phyloP scores from a whole-genome alignment of 2,329 filamentous ascomycete genomes.

The Aspergillus viridinutans region DNA sequence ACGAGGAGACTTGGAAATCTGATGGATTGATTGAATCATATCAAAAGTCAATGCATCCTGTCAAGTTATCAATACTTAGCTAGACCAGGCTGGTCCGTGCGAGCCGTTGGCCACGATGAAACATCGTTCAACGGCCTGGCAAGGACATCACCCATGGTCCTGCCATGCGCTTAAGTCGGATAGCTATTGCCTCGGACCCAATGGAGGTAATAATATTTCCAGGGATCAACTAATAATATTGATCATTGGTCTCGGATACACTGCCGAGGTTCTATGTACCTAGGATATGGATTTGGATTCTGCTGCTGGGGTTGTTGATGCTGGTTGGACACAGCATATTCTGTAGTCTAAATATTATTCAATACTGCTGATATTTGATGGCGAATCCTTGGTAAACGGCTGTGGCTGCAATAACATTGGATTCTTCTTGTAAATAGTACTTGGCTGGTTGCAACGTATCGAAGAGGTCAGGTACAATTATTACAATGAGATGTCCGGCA shows the following conservation, averaged over 20 bases:
- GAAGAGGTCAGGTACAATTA: not conserved
- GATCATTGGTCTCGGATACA: not conserved
- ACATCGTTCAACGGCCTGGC: conserved; percentile 8
- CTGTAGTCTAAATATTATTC: no score
- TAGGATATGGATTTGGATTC: no score
- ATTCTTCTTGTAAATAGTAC: not conserved
- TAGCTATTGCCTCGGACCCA: not conserved
- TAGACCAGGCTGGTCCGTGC: conserved; percentile 13
- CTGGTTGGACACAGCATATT: not conserved
- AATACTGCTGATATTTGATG: not conserved
- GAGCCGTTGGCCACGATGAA: conserved; percentile 15
- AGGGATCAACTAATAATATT: not conserved
- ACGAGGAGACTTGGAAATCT: not conserved
- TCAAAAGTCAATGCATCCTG: no score
- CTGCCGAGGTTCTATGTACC: not conserved
- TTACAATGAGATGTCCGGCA: not conserved
- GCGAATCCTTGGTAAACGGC: not conserved
- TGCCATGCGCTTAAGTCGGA: not conserved
- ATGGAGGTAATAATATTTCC: not conserved
- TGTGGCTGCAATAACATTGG: not conserved
- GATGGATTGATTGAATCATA: not conserved
- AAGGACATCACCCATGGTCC: conserved; percentile 4
- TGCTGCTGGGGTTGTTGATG: not conserved
- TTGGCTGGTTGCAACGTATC: not conserved
- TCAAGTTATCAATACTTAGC: not conserved